These are phyloP conservation scores for Phaeotremella skinneri DNA, from an alignment of 768 basidiomycete genomes.

Conservation along the genomic window DNA sequence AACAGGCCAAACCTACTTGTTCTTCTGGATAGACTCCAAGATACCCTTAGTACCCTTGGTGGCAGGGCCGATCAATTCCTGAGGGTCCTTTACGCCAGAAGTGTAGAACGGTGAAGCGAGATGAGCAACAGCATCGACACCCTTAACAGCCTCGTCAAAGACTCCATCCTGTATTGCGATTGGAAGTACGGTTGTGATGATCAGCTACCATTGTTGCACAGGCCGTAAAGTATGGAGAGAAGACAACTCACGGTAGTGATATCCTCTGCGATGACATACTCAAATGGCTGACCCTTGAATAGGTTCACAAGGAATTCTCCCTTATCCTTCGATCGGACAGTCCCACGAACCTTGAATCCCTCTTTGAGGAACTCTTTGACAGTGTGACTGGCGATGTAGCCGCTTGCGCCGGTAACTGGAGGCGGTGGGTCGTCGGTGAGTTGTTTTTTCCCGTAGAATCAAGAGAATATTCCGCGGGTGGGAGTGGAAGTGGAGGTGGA, in stretches of 20 bases:
- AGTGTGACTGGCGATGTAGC: slow-evolving; percentile 40
- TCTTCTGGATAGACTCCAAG: slow-evolving; percentile 61
- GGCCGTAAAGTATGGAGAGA: background rate
- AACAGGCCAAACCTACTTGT: slow-evolving; percentile 53
- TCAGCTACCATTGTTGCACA: no score
- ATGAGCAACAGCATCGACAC: slow-evolving; percentile 63
- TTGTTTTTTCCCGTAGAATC: no score
- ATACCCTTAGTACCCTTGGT: slow-evolving; percentile 68
- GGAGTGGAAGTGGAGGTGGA: no score
- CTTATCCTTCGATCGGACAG: slow-evolving; percentile 65
- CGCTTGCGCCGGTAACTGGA: slow-evolving; percentile 42
- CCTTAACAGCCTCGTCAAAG: slow-evolving; percentile 76
- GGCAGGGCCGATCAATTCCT: slow-evolving; percentile 65
- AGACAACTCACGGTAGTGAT: slow-evolving; percentile 57
- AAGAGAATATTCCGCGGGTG: no score
- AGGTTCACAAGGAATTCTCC: slow-evolving; percentile 59
- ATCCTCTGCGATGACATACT: slow-evolving; percentile 67
- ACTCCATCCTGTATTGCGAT: slow-evolving; percentile 57
- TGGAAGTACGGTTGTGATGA: no score
- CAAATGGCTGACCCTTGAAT: slow-evolving; percentile 59
- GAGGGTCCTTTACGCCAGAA: slow-evolving; percentile 32
- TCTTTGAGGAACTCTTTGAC: slow-evolving; percentile 38
- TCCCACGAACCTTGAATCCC: slow-evolving; percentile 65
- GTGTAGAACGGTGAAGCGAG: slow-evolving; percentile 43
- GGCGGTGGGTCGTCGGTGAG: no score